Conservation (phyloP, 2,329 filamentous ascomycete species). For the Graphium sp. region DNA sequence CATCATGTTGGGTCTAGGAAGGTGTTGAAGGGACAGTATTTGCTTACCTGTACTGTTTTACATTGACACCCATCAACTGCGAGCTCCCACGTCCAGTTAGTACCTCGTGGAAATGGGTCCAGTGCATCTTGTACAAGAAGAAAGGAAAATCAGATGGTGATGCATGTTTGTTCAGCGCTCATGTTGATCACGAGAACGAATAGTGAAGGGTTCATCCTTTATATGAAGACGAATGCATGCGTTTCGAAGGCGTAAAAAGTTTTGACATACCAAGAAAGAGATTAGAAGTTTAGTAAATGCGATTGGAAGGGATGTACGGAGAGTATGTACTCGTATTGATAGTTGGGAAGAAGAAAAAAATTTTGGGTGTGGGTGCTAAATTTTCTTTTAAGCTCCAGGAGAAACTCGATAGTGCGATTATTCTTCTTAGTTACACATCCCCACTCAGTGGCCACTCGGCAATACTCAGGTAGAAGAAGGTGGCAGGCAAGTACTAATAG, state of each 20-base stretch:
- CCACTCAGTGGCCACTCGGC: too few relatives aligned
- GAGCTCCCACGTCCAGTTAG: too few relatives aligned
- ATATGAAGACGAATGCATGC: neutral
- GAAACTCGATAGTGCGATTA: too few relatives aligned
- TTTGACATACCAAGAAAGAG: slow-evolving; percentile 2
- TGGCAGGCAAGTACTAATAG: too few relatives aligned
- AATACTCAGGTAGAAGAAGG: too few relatives aligned
- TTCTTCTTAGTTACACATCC: too few relatives aligned
- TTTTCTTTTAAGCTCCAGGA: too few relatives aligned
- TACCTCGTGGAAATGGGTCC: too few relatives aligned
- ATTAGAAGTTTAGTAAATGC: neutral
- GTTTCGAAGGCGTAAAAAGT: neutral
- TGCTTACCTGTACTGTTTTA: too few relatives aligned
- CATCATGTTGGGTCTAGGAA: slow-evolving; percentile 32
- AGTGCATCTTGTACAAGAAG: too few relatives aligned
- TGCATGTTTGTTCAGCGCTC: slow-evolving; percentile 54
- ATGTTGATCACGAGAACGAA: slow-evolving; percentile 7
- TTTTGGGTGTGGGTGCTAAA: neutral
- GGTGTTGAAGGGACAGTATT: slow-evolving; percentile 5
- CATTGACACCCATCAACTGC: too few relatives aligned
- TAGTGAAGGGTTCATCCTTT: slow-evolving; percentile 6
- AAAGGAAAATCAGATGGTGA: slow-evolving; percentile 48
- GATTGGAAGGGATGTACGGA: too few relatives aligned
- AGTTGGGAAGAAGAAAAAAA: neutral
- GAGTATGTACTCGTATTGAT: neutral